Base-by-base conservation (phyloP, 2,329 filamentous ascomycete genomes). In the Tolypocladium tropicale region DNA sequence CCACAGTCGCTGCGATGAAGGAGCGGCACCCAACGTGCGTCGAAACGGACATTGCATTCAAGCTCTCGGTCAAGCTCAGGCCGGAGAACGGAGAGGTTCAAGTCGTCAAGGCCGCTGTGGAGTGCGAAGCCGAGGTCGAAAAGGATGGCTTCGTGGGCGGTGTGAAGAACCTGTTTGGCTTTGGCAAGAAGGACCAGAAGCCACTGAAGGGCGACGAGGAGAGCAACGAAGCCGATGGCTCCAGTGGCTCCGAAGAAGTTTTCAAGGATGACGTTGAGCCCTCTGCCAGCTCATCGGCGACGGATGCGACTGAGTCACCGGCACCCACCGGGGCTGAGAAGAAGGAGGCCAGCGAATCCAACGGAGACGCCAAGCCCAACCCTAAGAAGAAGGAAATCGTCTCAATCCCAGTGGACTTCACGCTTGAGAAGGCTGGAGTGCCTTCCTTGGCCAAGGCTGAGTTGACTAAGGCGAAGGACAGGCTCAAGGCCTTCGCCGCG, bases 131-230 rank as follows among this genome's bases (percentile, higher is more conserved):
- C 30, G 89, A 95, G 54, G 80, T 79, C 10, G 84, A 85, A 71
- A 90, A 91, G 69, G 89, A 89, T 60, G 85, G 87, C 53, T 82
- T 97, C 52, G 89, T 96, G 52, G 93, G 96, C 66, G 92, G 90
- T 48, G 90, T 97, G 62, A 99, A 99, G 79, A 95, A 92, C 61
- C 82, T 96, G 60, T 95, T 99, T 67, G 94, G 94, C 6, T 92
- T 97, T 68, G 94, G 93, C 30, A 89, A 89, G 66, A 95, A 95
- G 74, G 88, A 88, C 34, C 89, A 93, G 56, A 88, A 96, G 72
- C 78, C 80, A 6, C 68, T 96, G 36, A 80, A 82, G 57, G 88
- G 86, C 52, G 87, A 86, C 51, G 78, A 76, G 25, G 82, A 79
- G 55, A 76, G 70, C n/a, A 66, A 64, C 9, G 70, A 67, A 21